Evolutionary conservation across 2,329 filamentous ascomycete species (phyloP).

Genomic region (Alternaria metachromatica): DNA sequence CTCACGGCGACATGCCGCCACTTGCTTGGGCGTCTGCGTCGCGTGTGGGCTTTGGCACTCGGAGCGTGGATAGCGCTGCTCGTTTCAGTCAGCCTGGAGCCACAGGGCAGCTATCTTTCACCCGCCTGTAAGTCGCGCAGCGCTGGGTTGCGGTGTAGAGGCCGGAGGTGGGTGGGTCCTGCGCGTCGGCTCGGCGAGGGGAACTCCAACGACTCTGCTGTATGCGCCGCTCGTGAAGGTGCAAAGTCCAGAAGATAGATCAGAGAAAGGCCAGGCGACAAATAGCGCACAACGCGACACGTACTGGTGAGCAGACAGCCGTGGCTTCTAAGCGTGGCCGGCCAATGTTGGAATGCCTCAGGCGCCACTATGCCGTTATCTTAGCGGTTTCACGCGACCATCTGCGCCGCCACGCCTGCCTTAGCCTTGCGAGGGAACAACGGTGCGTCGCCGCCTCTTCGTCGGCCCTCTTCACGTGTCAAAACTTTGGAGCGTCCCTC

Average conservation of each 20-base stretch:
- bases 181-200: conserved; percentile 12
- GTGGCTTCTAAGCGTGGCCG: not conserved
- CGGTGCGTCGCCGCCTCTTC: not conserved
- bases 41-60: conserved; percentile 11
- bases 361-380: conserved; percentile 10
- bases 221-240: conserved; percentile 2
- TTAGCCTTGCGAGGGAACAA: conserved; percentile 4
- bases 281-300: not conserved
- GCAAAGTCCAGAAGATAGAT: not conserved
- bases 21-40: conserved; percentile 11
- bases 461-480: not conserved
- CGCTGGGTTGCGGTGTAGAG: conserved; percentile 23
- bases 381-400: conserved; percentile 16
- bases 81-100: not conserved
- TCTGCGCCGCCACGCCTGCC: conserved; percentile 8
- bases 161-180: conserved; percentile 21
- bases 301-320: not conserved
- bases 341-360: conserved; percentile 7
- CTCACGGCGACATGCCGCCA: conserved; percentile 42
- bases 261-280: not conserved
- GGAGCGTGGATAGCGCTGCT: not conserved
- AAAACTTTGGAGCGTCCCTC: not conserved
- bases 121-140: conserved; percentile 14
- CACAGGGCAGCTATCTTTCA: not conserved
- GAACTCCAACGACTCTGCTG: conserved; percentile 2